phyloP scores from a whole-genome alignment of 2,329 filamentous ascomycete genomes.

The Alternaria atra region DNA sequence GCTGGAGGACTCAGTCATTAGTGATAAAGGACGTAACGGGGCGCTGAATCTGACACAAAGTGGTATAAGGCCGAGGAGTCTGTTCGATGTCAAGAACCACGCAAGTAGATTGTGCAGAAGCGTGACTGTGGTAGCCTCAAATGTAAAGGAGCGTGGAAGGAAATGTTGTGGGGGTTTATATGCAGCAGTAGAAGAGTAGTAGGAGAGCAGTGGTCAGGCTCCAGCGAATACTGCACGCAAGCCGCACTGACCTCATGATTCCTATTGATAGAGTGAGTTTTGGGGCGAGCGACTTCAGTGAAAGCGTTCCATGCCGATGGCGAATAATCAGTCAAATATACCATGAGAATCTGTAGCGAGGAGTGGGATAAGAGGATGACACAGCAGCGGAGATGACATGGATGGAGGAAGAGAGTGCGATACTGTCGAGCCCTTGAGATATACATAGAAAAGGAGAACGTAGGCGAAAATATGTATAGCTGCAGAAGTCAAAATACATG shows the following conservation, averaged over 20 bases:
- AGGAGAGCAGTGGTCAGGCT: background rate
- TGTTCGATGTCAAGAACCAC: background rate
- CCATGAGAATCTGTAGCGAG: background rate
- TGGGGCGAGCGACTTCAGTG: background rate
- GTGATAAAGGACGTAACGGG: background rate
- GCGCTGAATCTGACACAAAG: background rate
- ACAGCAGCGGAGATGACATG: background rate
- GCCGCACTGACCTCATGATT: background rate
- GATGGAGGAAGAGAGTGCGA: fast-evolving
- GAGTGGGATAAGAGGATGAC: background rate
- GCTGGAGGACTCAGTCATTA: background rate
- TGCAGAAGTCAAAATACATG: background rate
- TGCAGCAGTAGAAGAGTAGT: background rate
- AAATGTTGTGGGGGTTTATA: background rate
- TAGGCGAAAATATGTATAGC: too few relatives aligned
- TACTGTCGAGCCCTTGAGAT: background rate
- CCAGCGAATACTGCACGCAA: background rate
- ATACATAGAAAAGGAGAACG: background rate
- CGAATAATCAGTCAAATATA: fast-evolving
- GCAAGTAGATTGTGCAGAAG: background rate
- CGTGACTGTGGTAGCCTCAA: background rate
- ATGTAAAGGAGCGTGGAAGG: background rate
- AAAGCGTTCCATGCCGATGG: background rate
- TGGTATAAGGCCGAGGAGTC: background rate
- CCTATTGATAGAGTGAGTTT: background rate